Conservation (phyloP, 2,329 filamentous ascomycete species). For the Colletotrichum incanum region DNA sequence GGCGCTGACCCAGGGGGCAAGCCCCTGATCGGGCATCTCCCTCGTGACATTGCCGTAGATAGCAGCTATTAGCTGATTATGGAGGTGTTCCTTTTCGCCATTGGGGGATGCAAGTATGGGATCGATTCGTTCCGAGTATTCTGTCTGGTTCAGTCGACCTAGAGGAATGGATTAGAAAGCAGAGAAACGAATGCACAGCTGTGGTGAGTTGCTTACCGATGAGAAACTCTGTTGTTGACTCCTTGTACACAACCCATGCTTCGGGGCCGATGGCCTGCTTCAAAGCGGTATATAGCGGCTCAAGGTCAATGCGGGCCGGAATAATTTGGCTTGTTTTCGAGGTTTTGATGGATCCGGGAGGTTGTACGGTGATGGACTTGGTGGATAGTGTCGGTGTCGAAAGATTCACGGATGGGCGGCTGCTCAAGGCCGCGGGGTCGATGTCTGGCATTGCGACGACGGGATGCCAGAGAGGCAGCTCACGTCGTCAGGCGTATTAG, state of each 20-base stretch:
- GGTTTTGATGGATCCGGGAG: constrained; percentile 64
- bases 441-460: constrained; percentile 74
- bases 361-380: constrained; percentile 71
- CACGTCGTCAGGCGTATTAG: constrained; percentile 42
- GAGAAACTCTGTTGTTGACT: constrained; percentile 74
- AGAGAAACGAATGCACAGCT: constrained; percentile 6
- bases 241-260: constrained; percentile 77
- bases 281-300: constrained; percentile 75
- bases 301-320: constrained; percentile 77
- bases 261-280: constrained; percentile 73
- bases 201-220: constrained; percentile 62
- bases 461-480: constrained; percentile 38
- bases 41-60: constrained; percentile 80
- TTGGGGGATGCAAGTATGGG: constrained; percentile 71
- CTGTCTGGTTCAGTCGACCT: constrained; percentile 76
- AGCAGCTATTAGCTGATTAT: constrained; percentile 78
- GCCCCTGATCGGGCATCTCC: constrained; percentile 77
- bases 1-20: constrained; percentile 80
- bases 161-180: constrained; percentile 13
- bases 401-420: constrained; percentile 72
- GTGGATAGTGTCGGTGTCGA: constrained; percentile 72
- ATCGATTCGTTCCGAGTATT: constrained; percentile 73
- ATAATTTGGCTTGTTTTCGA: constrained; percentile 75
- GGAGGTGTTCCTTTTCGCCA: constrained; percentile 74
- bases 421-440: constrained; percentile 79